Percentiles rank a stretch among this genome's conserved stretches.
Evolutionary conservation across 495 filamentous ascomycete genomes (phyloP).

Genomic region (Ramalina intermedia): DNA sequence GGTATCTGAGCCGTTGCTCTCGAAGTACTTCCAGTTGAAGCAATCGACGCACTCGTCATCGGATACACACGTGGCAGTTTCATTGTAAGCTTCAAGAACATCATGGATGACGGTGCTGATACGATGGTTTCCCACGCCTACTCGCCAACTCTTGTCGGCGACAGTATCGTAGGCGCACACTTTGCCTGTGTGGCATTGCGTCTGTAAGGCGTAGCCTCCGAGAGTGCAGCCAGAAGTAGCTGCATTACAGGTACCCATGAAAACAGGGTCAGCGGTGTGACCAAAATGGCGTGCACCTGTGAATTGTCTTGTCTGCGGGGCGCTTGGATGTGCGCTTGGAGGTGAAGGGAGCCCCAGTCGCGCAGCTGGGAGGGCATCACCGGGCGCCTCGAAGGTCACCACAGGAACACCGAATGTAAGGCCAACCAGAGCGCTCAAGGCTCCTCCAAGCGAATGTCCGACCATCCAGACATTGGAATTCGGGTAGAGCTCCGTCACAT

Average conservation of each 20-base stretch:
- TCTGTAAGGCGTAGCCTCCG: slow-evolving; percentile 89
- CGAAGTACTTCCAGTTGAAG: slow-evolving; percentile 84
- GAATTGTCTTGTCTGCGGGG: slow-evolving; percentile 51
- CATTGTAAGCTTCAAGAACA: slow-evolving; percentile 68
- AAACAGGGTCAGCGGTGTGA: slow-evolving; percentile 90
- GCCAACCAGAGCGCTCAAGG: slow-evolving; percentile 71
- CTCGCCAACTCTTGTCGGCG: slow-evolving; percentile 75
- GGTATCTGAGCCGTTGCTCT: slow-evolving; percentile 69
- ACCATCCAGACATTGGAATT: slow-evolving; percentile 72
- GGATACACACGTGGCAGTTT: slow-evolving; percentile 59
- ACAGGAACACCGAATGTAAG: slow-evolving; percentile 80
- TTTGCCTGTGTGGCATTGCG: slow-evolving; percentile 72
- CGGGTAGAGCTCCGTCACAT: slow-evolving; percentile 82
- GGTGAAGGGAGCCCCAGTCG: slow-evolving; percentile 79
- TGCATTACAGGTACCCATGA: slow-evolving; percentile 84
- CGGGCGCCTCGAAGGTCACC: slow-evolving; percentile 80
- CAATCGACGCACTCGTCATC: slow-evolving; percentile 77
- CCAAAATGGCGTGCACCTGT: slow-evolving; percentile 89
- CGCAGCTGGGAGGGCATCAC: slow-evolving; percentile 73
- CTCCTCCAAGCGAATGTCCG: slow-evolving; percentile 82
- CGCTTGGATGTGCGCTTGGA: slow-evolving; percentile 53
- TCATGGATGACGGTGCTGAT: slow-evolving; percentile 74
- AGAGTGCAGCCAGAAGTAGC: slow-evolving; percentile 77
- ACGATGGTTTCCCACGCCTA: slow-evolving; percentile 70
- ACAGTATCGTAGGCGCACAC: slow-evolving; percentile 90